Conservation (phyloP, 129 eudicot species). For the Arctium minus region DNA sequence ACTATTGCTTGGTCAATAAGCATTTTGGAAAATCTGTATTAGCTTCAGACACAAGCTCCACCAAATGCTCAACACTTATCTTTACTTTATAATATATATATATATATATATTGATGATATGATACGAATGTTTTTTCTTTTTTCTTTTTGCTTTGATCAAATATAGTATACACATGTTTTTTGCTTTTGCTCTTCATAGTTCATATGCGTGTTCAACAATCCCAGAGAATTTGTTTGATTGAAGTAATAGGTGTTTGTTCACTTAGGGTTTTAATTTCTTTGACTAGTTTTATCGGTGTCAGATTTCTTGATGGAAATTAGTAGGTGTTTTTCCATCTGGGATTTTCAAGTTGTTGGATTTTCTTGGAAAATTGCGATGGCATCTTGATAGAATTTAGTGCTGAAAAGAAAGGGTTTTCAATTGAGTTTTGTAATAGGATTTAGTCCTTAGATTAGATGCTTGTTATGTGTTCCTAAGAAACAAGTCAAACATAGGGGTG, state of each 20-base stretch:
- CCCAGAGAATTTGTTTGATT: not conserved
- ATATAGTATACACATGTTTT: not conserved
- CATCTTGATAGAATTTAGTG: too few relatives aligned
- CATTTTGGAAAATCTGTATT: not conserved
- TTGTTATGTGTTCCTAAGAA: not conserved
- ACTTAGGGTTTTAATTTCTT: not conserved
- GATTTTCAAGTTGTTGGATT: not conserved
- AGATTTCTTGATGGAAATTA: not conserved
- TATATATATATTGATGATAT: not conserved
- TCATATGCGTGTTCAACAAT: not conserved
- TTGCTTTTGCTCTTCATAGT: not conserved
- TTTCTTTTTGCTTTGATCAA: not conserved
- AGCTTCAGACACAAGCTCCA: slow-evolving; percentile 1
- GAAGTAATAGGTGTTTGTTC: not conserved
- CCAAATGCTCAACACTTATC: slow-evolving; percentile 13
- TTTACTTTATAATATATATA: not conserved
- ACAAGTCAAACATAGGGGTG: not conserved
- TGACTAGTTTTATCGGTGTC: too few relatives aligned
- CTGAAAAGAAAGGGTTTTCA: too few relatives aligned
- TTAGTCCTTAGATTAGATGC: too few relatives aligned
- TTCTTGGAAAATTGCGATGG: not conserved
- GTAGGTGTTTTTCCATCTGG: not conserved
- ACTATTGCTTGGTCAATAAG: not conserved
- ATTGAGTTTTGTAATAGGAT: too few relatives aligned
- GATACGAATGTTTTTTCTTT: not conserved